phyloP scores from a whole-genome alignment of 78 protist species.

The Cavenderia fasciculata region DNA sequence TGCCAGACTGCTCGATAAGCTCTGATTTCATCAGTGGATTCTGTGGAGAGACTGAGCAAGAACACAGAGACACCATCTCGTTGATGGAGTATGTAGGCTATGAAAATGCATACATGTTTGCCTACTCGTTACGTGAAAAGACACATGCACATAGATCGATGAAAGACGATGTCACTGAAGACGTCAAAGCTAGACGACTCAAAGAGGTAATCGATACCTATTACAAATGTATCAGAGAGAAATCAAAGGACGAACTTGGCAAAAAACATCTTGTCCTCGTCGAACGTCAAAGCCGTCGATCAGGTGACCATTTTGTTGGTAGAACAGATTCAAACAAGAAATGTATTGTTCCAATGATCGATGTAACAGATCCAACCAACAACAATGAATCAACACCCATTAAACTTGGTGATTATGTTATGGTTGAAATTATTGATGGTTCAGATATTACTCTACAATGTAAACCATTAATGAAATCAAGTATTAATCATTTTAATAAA shows the following conservation, averaged over 20 bases:
- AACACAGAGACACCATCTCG: conserved; percentile 82
- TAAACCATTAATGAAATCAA: conserved; percentile 30
- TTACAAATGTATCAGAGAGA: conserved; percentile 23
- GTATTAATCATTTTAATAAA: conserved; percentile 28
- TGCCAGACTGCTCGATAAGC: conserved; percentile 53
- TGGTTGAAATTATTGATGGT: conserved; percentile 48
- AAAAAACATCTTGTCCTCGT: conserved; percentile 65
- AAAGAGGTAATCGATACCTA: conserved; percentile 50
- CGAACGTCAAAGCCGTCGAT: conserved; percentile 48
- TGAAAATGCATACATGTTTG: conserved; percentile 85
- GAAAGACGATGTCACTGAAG: conserved; percentile 60
- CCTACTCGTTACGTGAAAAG: conserved; percentile 75
- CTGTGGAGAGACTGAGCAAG: conserved; percentile 95
- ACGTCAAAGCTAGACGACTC: conserved; percentile 21
- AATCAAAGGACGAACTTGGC: conserved; percentile 63
- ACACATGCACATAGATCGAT: conserved; percentile 77
- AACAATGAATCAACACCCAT: neutral
- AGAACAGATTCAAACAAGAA: conserved; percentile 82
- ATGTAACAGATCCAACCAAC: neutral
- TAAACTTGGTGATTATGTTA: conserved; percentile 41
- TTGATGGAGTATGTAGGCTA: conserved; percentile 80
- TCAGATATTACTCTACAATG: conserved; percentile 38
- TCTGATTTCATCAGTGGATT: conserved; percentile 94
- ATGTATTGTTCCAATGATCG: conserved; percentile 21
- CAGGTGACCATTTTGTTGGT: conserved; percentile 64